These are phyloP conservation scores for Incumbomyces lentus DNA, from an alignment of 2,329 filamentous ascomycete species.

Conservation along the genomic window DNA sequence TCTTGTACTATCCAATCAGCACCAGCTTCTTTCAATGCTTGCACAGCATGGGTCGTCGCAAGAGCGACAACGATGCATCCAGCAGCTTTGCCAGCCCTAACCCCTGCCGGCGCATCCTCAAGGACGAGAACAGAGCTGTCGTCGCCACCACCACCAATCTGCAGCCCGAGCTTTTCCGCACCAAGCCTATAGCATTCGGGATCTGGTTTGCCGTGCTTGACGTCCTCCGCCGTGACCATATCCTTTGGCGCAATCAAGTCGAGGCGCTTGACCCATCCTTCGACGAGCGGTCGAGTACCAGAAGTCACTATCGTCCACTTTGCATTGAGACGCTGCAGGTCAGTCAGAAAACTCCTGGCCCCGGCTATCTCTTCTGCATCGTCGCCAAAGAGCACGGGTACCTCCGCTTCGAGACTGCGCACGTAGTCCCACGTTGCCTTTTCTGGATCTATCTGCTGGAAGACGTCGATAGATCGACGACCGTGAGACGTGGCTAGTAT, in stretches of 20 bases:
- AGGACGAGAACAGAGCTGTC: conserved; percentile 58
- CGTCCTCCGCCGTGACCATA: conserved; percentile 66
- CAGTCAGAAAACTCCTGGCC: conserved; percentile 22
- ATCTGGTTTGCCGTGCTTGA: conserved; percentile 65
- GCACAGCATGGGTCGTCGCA: conserved; percentile 68
- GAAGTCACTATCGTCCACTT: conserved; percentile 81
- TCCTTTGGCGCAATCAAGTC: conserved; percentile 54
- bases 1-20: conserved; percentile 32
- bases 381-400: conserved; percentile 65
- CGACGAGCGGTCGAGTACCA: conserved; percentile 55
- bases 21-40: conserved; percentile 60
- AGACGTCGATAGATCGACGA: conserved; percentile 74
- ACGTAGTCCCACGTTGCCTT: conserved; percentile 89
- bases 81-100: conserved; percentile 71
- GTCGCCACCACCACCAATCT: conserved; percentile 25
- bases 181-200: conserved; percentile 64
- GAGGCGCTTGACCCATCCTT: conserved; percentile 61
- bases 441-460: conserved; percentile 65
- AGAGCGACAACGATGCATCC: conserved; percentile 76
- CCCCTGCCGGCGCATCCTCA: conserved; percentile 82
- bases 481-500: conserved; percentile 91
- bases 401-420: conserved; percentile 56
- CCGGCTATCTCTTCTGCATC: conserved; percentile 82
- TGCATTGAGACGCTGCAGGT: conserved; percentile 34
- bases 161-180: conserved; percentile 46